These are phyloP conservation scores for Cetraspora pellucida DNA, from an alignment of 192 early-diverging fungal genomes.

Conservation along the genomic window DNA sequence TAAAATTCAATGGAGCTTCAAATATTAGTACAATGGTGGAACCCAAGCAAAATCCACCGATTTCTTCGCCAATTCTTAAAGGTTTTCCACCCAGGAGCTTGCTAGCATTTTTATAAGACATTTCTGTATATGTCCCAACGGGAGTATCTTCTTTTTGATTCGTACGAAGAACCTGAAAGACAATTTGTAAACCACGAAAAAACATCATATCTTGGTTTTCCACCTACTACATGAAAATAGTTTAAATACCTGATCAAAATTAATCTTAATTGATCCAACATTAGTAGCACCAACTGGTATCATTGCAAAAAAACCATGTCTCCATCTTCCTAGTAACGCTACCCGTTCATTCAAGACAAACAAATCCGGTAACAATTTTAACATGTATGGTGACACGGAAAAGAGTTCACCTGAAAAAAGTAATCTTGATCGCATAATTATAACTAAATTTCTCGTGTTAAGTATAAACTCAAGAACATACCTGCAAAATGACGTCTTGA, in stretches of 20 bases:
- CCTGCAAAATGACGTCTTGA: conserved; percentile 88
- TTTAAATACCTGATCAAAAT: conserved; percentile 79
- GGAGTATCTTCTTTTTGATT: conserved; percentile 62
- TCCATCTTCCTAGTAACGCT: conserved; percentile 89
- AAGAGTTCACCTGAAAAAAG: conserved; percentile 78
- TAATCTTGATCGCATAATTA: not conserved
- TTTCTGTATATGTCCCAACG: conserved; percentile 77
- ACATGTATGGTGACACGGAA: conserved; percentile 93
- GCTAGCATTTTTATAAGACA: conserved; percentile 66
- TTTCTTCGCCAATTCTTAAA: conserved; percentile 78
- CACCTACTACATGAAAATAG: not conserved
- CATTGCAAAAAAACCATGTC: conserved; percentile 94
- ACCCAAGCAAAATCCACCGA: conserved; percentile 95
- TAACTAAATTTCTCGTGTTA: not conserved
- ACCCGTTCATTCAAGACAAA: conserved; percentile 99
- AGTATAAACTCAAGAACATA: conserved; percentile 35
- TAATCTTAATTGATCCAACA: conserved; percentile 93
- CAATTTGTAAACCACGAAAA: not conserved
- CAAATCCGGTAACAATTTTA: conserved; percentile 78
- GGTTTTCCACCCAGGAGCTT: conserved; percentile 59
- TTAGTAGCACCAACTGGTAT: conserved; percentile 98
- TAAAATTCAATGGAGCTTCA: conserved; percentile 86
- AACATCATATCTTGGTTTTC: not conserved
- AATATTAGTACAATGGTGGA: conserved; percentile 97
- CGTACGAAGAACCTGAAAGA: conserved; percentile 59